Evolutionary conservation across 2,329 filamentous ascomycete genomes (phyloP), one percentile per base, ranked within the genome.

Genomic region (Acarospora socialis): DNA sequence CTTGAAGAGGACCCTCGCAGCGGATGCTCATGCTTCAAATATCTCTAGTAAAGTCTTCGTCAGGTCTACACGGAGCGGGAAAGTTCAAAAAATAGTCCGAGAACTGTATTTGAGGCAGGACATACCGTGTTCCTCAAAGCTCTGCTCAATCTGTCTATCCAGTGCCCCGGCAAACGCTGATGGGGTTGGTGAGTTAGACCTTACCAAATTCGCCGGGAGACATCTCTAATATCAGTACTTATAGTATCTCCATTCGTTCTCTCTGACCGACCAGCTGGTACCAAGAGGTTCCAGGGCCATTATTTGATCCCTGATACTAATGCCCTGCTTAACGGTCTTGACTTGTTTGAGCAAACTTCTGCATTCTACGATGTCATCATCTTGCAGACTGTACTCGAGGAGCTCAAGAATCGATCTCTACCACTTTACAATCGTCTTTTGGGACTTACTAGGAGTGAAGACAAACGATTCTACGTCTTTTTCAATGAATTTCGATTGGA

Each of bases 401-500:
- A 98, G 60, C 70, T 98, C 38, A 81, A 84, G 51, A 93, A 94
- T 54, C 74, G 86, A 45, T 95, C 87, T 8, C 59, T 95, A 39
- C 90, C 90, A 24, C 71, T 98, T 21, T 98, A 95, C 61, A 94
- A 94, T 55, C 81, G 90, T 22, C 65, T 98, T 30, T 73, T 95
- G 43, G 76, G 80, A 14, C 65, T 98, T 41, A 92, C 86, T 22
- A 92, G 87, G 57, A 93, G 87, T 49, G 84, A 93, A 47, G 84
- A 92, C 43, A 98, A 98, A 65, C 75, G 87, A 33, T 95, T 93
- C 53, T 94, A 95, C 50, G 82, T 98, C 32, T 98, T 98, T 55
- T 95, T 95, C 70, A 98, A 98, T 54, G 90, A 98, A 48, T 98
- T 98, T 51, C 73, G 87, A 31, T 65, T 86, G 22, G 92, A 98